Percentiles rank a stretch among this genome's conserved stretches.
Evolutionary conservation across 176 grass and related monocot species (phyloP).

Genomic region (Sorghum bicolor): DNA sequence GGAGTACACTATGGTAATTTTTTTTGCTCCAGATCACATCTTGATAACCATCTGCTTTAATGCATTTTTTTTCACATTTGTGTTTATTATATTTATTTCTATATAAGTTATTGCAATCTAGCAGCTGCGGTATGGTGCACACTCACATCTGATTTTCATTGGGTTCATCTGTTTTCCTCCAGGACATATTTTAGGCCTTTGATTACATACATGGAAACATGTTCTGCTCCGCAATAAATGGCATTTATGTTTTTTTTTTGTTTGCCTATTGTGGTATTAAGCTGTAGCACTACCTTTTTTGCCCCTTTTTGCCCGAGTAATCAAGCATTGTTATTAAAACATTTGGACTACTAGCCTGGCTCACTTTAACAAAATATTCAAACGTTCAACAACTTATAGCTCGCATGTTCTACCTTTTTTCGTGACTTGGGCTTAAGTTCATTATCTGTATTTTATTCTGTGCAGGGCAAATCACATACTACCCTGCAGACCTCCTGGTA

Average conservation of each 20-base stretch:
- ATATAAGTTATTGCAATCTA: not conserved
- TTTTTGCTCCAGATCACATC: conserved; percentile 12
- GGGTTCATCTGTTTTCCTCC: not conserved
- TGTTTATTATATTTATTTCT: not conserved
- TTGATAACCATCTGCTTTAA: not conserved
- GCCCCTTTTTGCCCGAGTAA: not conserved
- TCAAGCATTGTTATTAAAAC: not conserved
- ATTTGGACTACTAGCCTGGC: not conserved
- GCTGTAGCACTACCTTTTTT: not conserved
- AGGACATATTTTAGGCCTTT: not conserved
- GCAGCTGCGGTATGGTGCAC: not conserved
- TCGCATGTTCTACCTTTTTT: not conserved
- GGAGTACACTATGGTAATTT: conserved; percentile 70
- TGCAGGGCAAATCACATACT: conserved; percentile 90
- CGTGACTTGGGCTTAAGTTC: not conserved
- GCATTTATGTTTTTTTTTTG: not conserved
- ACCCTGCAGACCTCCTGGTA: conserved; percentile 78
- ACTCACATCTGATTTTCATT: not conserved
- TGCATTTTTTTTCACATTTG: not conserved
- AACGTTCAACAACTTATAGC: not conserved
- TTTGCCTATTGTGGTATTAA: not conserved
- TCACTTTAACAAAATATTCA: conserved; percentile 9
- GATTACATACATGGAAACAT: not conserved
- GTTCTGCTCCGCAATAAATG: not conserved
- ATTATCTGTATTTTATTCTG: conserved; percentile 3